These are phyloP conservation scores for Favolaschia claudopus DNA, from an alignment of 768 basidiomycete genomes.

Conservation along the genomic window DNA sequence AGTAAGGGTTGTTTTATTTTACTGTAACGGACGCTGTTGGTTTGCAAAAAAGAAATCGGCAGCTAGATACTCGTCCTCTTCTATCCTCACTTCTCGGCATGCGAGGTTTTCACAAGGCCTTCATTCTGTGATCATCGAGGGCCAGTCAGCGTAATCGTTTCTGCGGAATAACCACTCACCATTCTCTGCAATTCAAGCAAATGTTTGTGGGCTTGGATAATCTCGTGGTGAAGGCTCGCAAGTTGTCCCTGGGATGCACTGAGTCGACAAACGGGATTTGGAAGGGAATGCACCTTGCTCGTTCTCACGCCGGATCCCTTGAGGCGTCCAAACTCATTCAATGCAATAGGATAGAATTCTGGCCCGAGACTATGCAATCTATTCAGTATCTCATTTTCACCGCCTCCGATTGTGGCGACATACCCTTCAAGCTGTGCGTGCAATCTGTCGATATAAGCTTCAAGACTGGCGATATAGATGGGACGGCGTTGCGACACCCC, in stretches of 20 bases:
- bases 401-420: neutral
- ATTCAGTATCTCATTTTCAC: neutral
- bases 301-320: constrained; percentile 80
- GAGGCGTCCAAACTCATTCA: constrained; percentile 65
- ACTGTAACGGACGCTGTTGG: neutral
- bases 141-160: neutral
- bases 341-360: constrained; percentile 63
- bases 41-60: constrained; percentile 10
- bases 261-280: too few species aligned
- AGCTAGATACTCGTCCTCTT: neutral
- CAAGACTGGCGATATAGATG: constrained; percentile 76
- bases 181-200: constrained; percentile 74
- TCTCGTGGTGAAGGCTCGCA: constrained; percentile 72
- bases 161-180: constrained; percentile 46
- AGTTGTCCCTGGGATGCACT: constrained; percentile 88
- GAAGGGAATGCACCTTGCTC: constrained; percentile 64
- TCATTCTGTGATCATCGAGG: constrained; percentile 7
- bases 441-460: constrained; percentile 74
- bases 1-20: neutral
- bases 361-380: constrained; percentile 34
- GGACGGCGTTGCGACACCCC: constrained; percentile 73
- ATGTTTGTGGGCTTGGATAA: constrained; percentile 63
- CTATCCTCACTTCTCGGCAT: neutral
- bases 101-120: neutral
- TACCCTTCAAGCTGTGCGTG: constrained; percentile 67